Conservation (phyloP, 306 rosid genomes). For the Medicago lupulina region DNA sequence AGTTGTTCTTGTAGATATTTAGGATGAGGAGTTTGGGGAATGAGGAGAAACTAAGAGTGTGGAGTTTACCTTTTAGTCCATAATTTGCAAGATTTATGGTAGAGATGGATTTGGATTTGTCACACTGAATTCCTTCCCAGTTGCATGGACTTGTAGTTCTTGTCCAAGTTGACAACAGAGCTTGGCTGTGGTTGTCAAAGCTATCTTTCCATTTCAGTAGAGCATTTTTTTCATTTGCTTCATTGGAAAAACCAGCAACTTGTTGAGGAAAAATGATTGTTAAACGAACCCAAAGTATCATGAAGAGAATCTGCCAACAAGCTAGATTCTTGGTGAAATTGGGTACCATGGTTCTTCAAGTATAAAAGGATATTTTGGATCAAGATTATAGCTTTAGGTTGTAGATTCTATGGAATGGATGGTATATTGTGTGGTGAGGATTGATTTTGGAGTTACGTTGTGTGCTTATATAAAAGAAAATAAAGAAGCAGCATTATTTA, state of each 20-base stretch:
- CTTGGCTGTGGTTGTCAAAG: slow-evolving; percentile 12
- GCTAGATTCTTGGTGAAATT: not conserved
- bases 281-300: not conserved
- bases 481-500: not conserved
- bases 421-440: not conserved
- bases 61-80: slow-evolving; percentile 30
- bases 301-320: not conserved
- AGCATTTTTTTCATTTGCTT: no score
- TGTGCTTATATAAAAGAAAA: not conserved
- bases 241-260: slow-evolving; percentile 6
- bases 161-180: slow-evolving; percentile 32
- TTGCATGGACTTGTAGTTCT: slow-evolving; percentile 14
- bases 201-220: slow-evolving; percentile 38
- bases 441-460: not conserved
- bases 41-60: slow-evolving; percentile 26
- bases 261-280: slow-evolving; percentile 8
- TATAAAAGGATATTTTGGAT: not conserved
- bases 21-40: slow-evolving; percentile 34
- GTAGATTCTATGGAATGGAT: no score
- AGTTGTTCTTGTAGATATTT: slow-evolving; percentile 16
- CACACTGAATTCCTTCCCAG: slow-evolving; percentile 35
- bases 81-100: slow-evolving; percentile 29
- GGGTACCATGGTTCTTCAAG: slow-evolving; percentile 3
- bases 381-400: no score
- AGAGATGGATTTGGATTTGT: slow-evolving; percentile 27